A percentile compares a stretch with the other conserved stretches of the same genome.
Conservation (phyloP, 805 yeast species). For the Clavispora asparagi region DNA sequence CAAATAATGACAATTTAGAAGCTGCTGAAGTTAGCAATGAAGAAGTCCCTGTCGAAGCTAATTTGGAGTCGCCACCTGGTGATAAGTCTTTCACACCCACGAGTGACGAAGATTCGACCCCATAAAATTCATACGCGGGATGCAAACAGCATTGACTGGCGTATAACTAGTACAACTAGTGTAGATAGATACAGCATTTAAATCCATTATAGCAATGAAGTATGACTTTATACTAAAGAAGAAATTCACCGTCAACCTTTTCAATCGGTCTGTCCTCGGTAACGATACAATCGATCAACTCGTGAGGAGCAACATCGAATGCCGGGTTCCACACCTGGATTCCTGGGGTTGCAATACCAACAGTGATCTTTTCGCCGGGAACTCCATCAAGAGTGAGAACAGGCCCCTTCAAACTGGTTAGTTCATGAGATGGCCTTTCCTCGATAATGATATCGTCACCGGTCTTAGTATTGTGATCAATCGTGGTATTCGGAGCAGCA, state of each 20-base stretch:
- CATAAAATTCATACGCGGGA: too few species aligned
- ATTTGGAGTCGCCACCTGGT: too few species aligned
- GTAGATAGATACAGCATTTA: too few species aligned
- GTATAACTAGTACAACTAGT: too few species aligned
- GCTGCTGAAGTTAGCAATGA: too few species aligned
- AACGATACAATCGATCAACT: conserved; percentile 79
- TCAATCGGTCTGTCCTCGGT: conserved; percentile 53
- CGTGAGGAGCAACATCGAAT: conserved; percentile 87
- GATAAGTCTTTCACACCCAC: too few species aligned
- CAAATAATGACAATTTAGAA: too few species aligned
- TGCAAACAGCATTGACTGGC: too few species aligned
- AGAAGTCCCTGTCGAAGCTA: too few species aligned
- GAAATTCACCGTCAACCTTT: conserved; percentile 8
- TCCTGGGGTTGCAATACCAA: conserved; percentile 80
- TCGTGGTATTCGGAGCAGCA: conserved; percentile 93
- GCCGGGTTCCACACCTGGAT: conserved; percentile 94
- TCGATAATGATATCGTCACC: conserved; percentile 84
- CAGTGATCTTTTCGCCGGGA: conserved; percentile 41
- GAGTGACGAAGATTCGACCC: too few species aligned
- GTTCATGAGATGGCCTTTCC: conserved; percentile 77
- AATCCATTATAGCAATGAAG: background rate
- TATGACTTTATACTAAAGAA: conserved; percentile 1
- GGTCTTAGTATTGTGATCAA: conserved; percentile 58
- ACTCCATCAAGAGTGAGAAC: conserved; percentile 19
- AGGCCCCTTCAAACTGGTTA: conserved; percentile 69